phyloP scores from a whole-genome alignment of 192 early-diverging fungal genomes.

The Podila verticillata region DNA sequence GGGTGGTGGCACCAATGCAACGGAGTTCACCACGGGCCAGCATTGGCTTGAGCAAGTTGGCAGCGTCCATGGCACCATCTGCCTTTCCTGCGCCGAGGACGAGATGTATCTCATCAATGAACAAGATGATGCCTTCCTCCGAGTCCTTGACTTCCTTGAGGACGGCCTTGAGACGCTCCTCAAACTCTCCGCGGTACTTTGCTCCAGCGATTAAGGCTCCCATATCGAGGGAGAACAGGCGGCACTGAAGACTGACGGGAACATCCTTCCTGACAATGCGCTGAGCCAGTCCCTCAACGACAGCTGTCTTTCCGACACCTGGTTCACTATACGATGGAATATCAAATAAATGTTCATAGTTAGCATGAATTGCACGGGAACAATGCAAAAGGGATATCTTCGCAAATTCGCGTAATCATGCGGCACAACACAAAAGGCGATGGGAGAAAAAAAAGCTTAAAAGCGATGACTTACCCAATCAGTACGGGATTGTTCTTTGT shows the following conservation, averaged over 20 bases:
- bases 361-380: neutral
- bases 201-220: constrained; percentile 92
- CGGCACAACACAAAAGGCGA: constrained; percentile 71
- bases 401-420: neutral
- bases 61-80: constrained; percentile 95
- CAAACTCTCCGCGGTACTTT: constrained; percentile 98
- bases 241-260: constrained; percentile 82
- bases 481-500: constrained; percentile 94
- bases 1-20: constrained; percentile 96
- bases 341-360: neutral
- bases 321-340: constrained; percentile 71
- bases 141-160: constrained; percentile 95
- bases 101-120: constrained; percentile 98
- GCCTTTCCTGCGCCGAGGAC: constrained; percentile 93
- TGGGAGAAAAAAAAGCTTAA: neutral
- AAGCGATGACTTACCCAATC: constrained; percentile 65
- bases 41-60: constrained; percentile 98
- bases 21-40: constrained; percentile 96
- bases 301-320: constrained; percentile 85
- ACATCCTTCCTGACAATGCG: constrained; percentile 95
- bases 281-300: constrained; percentile 95
- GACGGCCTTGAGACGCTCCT: constrained; percentile 96
- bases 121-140: constrained; percentile 89
- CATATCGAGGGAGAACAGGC: constrained; percentile 95
- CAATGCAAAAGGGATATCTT: neutral